phyloP scores from a whole-genome alignment of 768 basidiomycete genomes.

The Psilocybe subaeruginosa region DNA sequence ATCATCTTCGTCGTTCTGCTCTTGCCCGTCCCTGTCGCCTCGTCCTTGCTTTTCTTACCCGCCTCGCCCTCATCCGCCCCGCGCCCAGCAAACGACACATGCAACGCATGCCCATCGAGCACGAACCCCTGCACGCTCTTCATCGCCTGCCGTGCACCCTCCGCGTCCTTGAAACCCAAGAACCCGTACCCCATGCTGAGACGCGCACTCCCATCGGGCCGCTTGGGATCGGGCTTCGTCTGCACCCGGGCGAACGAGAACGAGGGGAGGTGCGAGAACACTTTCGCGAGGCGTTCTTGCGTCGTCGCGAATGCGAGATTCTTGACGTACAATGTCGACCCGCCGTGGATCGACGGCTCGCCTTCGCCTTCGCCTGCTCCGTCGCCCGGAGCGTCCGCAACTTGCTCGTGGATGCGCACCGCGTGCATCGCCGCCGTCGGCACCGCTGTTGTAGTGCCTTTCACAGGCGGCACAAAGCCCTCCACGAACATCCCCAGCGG shows the following conservation, averaged over 20 bases:
- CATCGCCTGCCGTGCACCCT: constrained; percentile 74
- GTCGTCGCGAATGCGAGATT: constrained; percentile 95
- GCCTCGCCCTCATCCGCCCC: constrained; percentile 64
- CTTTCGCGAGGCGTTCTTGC: constrained; percentile 64
- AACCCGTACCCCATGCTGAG: constrained; percentile 98
- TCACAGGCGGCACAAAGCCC: constrained; percentile 23
- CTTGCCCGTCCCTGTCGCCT: constrained; percentile 42
- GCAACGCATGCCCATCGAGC: constrained; percentile 84
- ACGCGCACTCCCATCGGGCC: constrained; percentile 44
- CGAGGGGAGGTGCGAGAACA: constrained; percentile 75
- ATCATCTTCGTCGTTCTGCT: constrained; percentile 90
- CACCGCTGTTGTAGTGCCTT: constrained; percentile 2
- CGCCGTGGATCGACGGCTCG: constrained; percentile 53
- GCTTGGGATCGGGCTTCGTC: constrained; percentile 87
- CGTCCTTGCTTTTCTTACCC: constrained; percentile 32
- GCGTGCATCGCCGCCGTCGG: neutral
- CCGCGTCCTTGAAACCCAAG: constrained; percentile 81
- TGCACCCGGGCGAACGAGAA: constrained; percentile 91
- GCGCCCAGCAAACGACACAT: constrained; percentile 86
- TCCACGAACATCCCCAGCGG: constrained; percentile 81
- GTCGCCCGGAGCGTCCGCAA: constrained; percentile 36
- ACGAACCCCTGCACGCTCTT: constrained; percentile 80
- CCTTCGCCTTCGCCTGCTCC: constrained; percentile 50
- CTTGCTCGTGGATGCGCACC: constrained; percentile 16
- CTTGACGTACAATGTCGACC: constrained; percentile 92